Evolutionary conservation across 352 stramenopile species (phyloP), one percentile per base, ranked within the genome.

Genomic region (Pythium sp.): DNA sequence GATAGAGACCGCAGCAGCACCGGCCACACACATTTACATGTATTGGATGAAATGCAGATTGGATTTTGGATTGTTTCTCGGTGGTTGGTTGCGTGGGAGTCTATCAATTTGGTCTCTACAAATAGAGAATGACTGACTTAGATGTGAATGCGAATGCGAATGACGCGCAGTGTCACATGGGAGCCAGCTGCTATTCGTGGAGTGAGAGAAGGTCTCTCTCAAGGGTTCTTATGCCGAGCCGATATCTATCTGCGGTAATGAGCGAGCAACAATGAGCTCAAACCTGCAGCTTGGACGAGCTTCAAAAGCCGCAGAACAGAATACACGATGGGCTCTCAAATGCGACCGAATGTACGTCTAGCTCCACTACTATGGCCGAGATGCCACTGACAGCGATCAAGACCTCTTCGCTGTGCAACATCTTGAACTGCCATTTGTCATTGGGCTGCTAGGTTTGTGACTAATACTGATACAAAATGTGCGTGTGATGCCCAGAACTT

Each of bases 341-440:
- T 91, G 83, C 79, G 83, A 26, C 81, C 81, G 36, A 87, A 76
- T 56, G 83, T 90, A 71, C 28, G 79, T 62, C 20, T 14, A 2
- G 8, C 36, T 43, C 36, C 36, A 43, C 36, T 43, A 11, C 36
- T 18, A 14, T 43, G 36, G 11, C 11, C 30, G 30, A 32, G 30
- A 43, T 43, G 43, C 43, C 1, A n/a, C 43, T 24, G 18, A 24
- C 2, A 9, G 18, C 3, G 18, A 22, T 4, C 43, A 51, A 22
- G 43, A 51, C 20, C 43, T 51, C 11, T 46, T 46, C 43, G 43
- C 43, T 51, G 43, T 24, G 43, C 43, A 32, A 32, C 30, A 32
- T 4, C 30, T 32, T 24, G 43, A 1, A 3, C 22, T 51, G 18
- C 2, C 43, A 5, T 24, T 22, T 51, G 18, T 8, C 43, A 5